Conservation (phyloP, 768 basidiomycete species). For the Tricholomella constricta region DNA sequence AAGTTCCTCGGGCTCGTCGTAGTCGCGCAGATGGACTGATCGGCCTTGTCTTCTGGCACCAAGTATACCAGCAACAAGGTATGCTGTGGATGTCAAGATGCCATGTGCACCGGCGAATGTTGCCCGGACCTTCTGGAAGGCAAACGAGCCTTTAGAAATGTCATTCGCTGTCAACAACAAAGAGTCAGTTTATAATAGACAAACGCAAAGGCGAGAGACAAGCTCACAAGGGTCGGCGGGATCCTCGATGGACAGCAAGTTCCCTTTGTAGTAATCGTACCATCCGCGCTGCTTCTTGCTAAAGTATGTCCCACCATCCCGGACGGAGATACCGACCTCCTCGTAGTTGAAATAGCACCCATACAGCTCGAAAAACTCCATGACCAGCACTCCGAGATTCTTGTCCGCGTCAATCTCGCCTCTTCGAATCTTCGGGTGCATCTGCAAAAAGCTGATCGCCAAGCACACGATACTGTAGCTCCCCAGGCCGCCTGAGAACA, state of each 20-base stretch:
- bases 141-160: slow-evolving; percentile 87
- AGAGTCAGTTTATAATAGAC: neutral
- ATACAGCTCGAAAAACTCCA: slow-evolving; percentile 98
- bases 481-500: slow-evolving; percentile 94
- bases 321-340: slow-evolving; percentile 85
- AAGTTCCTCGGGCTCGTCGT: slow-evolving; percentile 59
- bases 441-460: slow-evolving; percentile 92
- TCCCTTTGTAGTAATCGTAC: slow-evolving; percentile 58
- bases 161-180: slow-evolving; percentile 79
- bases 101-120: slow-evolving; percentile 82
- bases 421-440: slow-evolving; percentile 92
- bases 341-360: slow-evolving; percentile 91
- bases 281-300: slow-evolving; percentile 82
- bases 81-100: slow-evolving; percentile 78
- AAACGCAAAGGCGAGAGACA: neutral
- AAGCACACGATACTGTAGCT: slow-evolving; percentile 94
- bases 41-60: slow-evolving; percentile 55
- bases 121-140: slow-evolving; percentile 76
- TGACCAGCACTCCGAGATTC: slow-evolving; percentile 91
- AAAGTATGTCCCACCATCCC: slow-evolving; percentile 89
- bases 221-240: slow-evolving; percentile 84
- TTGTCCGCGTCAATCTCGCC: slow-evolving; percentile 85
- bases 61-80: slow-evolving; percentile 62
- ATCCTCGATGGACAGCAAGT: slow-evolving; percentile 86
- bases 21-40: slow-evolving; percentile 42